Evolutionary conservation across 331 rosid species (phyloP).

Genomic region (Rhamnella rubrinervis): DNA sequence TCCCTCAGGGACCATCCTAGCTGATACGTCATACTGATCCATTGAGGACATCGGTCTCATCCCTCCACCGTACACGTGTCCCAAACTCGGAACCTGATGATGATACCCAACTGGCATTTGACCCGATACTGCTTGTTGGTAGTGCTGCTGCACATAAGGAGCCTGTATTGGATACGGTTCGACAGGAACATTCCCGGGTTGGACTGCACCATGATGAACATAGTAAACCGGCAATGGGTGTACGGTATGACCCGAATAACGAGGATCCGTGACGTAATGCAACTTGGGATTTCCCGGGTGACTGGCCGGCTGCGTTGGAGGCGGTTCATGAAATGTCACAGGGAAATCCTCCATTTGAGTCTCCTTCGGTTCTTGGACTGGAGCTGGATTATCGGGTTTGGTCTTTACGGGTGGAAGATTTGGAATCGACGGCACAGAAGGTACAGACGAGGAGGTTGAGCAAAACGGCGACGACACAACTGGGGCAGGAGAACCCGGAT

Average conservation of each 20-base stretch:
- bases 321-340: constrained; percentile 25
- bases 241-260: constrained; percentile 46
- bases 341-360: constrained; percentile 23
- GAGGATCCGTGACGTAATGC: constrained; percentile 44
- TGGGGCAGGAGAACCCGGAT: constrained; percentile 85
- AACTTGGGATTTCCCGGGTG: constrained; percentile 32
- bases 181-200: constrained; percentile 41
- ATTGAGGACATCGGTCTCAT: constrained; percentile 35
- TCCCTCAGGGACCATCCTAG: constrained; percentile 36
- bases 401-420: constrained; percentile 84
- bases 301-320: constrained; percentile 21
- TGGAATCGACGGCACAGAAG: constrained; percentile 45
- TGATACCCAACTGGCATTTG: constrained; percentile 63
- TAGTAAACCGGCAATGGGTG: constrained; percentile 57
- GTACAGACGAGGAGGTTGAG: constrained; percentile 52
- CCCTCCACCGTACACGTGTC: constrained; percentile 46
- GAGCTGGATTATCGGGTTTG: constrained; percentile 41
- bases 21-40: constrained; percentile 45
- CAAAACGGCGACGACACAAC: constrained; percentile 47
- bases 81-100: constrained; percentile 38
- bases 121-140: constrained; percentile 34
- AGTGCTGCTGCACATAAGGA: constrained; percentile 43
- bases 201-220: constrained; percentile 49
- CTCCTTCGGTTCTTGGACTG: constrained; percentile 33
- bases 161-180: constrained; percentile 45